Conservation (phyloP, 2,329 filamentous ascomycete species). For the Elsinoe australis region DNA sequence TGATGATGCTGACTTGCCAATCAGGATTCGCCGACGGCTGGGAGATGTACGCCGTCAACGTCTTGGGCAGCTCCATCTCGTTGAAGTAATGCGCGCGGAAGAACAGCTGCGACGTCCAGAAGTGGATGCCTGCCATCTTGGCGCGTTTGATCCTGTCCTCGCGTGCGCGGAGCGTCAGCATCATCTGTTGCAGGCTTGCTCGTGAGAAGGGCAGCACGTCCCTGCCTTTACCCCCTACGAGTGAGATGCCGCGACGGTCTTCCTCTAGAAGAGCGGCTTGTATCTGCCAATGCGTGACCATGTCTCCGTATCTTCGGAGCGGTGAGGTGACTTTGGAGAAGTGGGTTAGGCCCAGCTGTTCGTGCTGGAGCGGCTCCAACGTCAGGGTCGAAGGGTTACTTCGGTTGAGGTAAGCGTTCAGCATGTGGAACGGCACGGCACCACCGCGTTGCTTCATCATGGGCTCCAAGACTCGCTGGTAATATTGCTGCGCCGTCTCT, state of each 20-base stretch:
- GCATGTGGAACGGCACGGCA: conserved; percentile 31
- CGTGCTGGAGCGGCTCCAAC: conserved; percentile 43
- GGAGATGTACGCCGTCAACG: conserved; percentile 34
- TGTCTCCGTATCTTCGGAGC: conserved; percentile 52
- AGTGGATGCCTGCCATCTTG: conserved; percentile 31
- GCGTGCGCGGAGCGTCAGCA: conserved; percentile 39
- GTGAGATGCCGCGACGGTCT: conserved; percentile 37
- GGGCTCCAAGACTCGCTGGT: conserved; percentile 31
- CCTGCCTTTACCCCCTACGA: conserved; percentile 30
- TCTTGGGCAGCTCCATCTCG: conserved; percentile 45
- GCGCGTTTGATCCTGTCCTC: conserved; percentile 38
- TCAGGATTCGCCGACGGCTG: conserved; percentile 4
- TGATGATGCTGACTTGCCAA: conserved; percentile 17
- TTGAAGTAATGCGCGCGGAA: conserved; percentile 52
- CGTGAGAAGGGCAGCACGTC: conserved; percentile 44
- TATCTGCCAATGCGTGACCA: conserved; percentile 57
- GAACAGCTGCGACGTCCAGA: conserved; percentile 49
- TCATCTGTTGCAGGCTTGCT: conserved; percentile 41
- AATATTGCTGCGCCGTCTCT: conserved; percentile 23
- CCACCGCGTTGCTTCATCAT: conserved; percentile 32
- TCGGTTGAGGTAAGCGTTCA: conserved; percentile 37
- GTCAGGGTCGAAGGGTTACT: conserved; percentile 39
- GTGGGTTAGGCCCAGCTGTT: conserved; percentile 43
- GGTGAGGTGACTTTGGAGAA: conserved; percentile 56
- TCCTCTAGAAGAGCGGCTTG: conserved; percentile 54